Evolutionary conservation across 352 stramenopile species (phyloP).

Genomic region (Phytopythium oedochilum): DNA sequence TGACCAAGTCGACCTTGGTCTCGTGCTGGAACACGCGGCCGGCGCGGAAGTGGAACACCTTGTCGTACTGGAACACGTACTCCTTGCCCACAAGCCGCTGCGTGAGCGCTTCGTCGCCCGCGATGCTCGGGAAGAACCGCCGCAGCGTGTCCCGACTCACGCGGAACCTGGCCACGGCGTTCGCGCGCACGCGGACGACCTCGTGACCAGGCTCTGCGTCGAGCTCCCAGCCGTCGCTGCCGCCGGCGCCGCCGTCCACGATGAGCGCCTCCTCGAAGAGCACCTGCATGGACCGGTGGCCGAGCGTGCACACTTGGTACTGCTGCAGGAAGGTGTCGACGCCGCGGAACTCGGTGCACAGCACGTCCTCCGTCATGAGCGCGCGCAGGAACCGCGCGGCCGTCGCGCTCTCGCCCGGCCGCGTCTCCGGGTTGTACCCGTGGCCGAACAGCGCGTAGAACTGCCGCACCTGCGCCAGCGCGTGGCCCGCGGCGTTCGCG

Average conservation of each 20-base stretch:
- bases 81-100: constrained; percentile 54
- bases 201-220: constrained; percentile 4
- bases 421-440: constrained; percentile 22
- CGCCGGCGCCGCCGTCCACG: constrained; percentile 12
- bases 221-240: background rate
- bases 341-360: constrained; percentile 52
- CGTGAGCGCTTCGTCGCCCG: constrained; percentile 42
- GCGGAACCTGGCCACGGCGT: constrained; percentile 30
- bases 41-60: constrained; percentile 57
- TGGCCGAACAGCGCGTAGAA: constrained; percentile 46
- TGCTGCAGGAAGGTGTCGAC: constrained; percentile 46
- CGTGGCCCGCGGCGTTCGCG: constrained; percentile 24
- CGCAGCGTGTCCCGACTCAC: constrained; percentile 41
- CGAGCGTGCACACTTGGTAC: constrained; percentile 30
- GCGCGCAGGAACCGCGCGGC: constrained; percentile 31
- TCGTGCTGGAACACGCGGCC: constrained; percentile 57
- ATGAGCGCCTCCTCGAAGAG: constrained; percentile 16
- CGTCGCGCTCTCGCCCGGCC: constrained; percentile 12
- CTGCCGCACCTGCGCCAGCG: constrained; percentile 21
- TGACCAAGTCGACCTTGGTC: constrained; percentile 40
- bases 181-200: constrained; percentile 33
- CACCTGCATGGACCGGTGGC: constrained; percentile 26
- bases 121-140: constrained; percentile 43
- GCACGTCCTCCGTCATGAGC: constrained; percentile 33
- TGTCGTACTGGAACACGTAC: constrained; percentile 64